Base-by-base conservation (phyloP, 2,329 filamentous ascomycete genomes). In the Alternaria conjuncta region DNA sequence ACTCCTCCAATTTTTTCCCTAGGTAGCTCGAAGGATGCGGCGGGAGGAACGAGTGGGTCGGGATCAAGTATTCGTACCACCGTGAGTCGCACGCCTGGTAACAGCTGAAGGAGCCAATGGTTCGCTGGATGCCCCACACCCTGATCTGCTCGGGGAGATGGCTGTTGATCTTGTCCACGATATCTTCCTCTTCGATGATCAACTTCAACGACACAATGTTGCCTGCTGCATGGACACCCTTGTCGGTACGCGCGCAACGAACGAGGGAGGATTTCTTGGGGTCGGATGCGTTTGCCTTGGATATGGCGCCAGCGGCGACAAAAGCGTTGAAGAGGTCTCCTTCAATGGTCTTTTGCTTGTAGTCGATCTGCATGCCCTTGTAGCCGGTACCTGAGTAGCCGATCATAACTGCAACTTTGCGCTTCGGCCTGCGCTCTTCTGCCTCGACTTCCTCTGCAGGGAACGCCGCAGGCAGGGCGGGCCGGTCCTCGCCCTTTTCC, bases 301-400 rank as follows among this genome's bases (percentile, higher is more conserved):
- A 96, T 65, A 99, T 97, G 43, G 96, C 94, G 18, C 94, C 92
- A 4, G 96, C 94, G 4, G 89, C 89, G 66, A 99, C 91, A 72
- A 99, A 95, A 4, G 96, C 96, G 30, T 89, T 88, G 82, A 99
- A 99, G 4, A 99, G 84, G 73, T 99, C 96, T 46, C 95, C 92
- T 82, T 99, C 96, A 68, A 99, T 98, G 0, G 95, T 99, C 83
- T 94, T 94, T 77, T 97, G 90, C 68, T 89, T 82, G 69, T 81
- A 77, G 68, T 84, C 86, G 76, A 99, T 92, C 82, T 99, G 96
- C 90, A 99, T 96, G 74, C 96, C 96, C 82, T 93, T 94, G 85
- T 99, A 99, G 15, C 96, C 96, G 10, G 93, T 97, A 54, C 96
- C 96, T 6, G 94, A 94, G 80, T 99, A 99, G 15, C 96, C 96